Conservation (phyloP, 2,329 filamentous ascomycete species). For the Septoria petroselini region DNA sequence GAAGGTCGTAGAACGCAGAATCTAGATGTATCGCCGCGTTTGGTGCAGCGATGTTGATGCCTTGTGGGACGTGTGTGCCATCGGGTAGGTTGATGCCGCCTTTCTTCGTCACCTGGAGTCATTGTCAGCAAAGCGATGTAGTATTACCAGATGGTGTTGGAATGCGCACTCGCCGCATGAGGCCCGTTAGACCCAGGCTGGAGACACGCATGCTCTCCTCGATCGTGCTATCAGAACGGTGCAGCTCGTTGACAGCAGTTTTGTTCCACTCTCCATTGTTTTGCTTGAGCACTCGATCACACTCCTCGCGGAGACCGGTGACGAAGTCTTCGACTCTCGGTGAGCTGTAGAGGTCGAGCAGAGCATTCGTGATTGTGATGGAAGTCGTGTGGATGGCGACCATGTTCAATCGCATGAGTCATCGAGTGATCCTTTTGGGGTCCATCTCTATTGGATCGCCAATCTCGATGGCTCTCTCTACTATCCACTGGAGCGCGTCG, state of each 20-base stretch:
- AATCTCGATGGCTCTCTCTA: slow-evolving; percentile 12
- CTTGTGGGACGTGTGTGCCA: slow-evolving; percentile 25
- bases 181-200: slow-evolving; percentile 16
- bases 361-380: slow-evolving; percentile 25
- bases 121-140: slow-evolving; percentile 14
- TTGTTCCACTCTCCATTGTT: slow-evolving; percentile 26
- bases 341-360: slow-evolving; percentile 28
- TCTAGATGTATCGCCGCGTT: slow-evolving; percentile 31
- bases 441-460: slow-evolving; percentile 15
- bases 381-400: slow-evolving; percentile 31
- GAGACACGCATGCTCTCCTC: slow-evolving; percentile 31
- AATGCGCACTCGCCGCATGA: slow-evolving; percentile 11
- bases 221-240: slow-evolving; percentile 30
- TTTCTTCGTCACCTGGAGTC: slow-evolving; percentile 24
- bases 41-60: slow-evolving; percentile 27
- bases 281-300: slow-evolving; percentile 15
- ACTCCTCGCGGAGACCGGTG: slow-evolving; percentile 28
- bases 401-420: slow-evolving; percentile 25
- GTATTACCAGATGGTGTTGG: slow-evolving; percentile 20
- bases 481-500: slow-evolving; percentile 23
- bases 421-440: slow-evolving; percentile 16
- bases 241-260: slow-evolving; percentile 25
- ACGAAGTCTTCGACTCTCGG: slow-evolving; percentile 20
- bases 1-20: slow-evolving; percentile 26
- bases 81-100: slow-evolving; percentile 30